These are phyloP conservation scores for Tritrichomonas foetus DNA, from an alignment of 208 protist species.

Conservation along the genomic window DNA sequence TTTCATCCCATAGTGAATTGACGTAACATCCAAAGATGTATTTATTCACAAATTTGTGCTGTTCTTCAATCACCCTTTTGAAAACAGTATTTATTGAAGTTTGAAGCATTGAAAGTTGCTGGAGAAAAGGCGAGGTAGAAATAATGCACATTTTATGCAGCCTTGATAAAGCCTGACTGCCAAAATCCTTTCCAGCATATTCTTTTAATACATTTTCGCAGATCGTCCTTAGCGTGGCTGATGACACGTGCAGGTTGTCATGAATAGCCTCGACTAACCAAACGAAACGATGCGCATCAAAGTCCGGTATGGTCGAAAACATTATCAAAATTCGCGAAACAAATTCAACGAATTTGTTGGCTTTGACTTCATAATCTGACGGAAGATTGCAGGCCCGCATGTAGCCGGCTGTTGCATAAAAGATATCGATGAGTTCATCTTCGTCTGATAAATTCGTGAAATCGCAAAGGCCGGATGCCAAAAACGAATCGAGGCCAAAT, in stretches of 20 bases:
- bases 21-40: neutral
- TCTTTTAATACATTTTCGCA: neutral
- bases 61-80: neutral
- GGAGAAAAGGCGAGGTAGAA: neutral
- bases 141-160: neutral
- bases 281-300: neutral
- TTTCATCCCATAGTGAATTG: neutral
- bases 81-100: neutral
- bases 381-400: neutral
- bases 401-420: neutral
- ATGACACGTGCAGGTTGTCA: neutral
- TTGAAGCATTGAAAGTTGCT: neutral
- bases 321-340: neutral
- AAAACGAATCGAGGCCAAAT: neutral
- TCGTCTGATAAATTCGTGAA: neutral
- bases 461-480: neutral
- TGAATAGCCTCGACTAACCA: neutral
- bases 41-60: neutral
- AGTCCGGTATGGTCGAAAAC: neutral
- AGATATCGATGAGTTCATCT: neutral
- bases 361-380: neutral
- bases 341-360: neutral
- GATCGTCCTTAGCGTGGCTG: neutral
- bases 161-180: neutral
- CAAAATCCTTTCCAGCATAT: too few relatives aligned